Evolutionary conservation across 768 basidiomycete genomes (phyloP).

Genomic region (Ramaria sp.): DNA sequence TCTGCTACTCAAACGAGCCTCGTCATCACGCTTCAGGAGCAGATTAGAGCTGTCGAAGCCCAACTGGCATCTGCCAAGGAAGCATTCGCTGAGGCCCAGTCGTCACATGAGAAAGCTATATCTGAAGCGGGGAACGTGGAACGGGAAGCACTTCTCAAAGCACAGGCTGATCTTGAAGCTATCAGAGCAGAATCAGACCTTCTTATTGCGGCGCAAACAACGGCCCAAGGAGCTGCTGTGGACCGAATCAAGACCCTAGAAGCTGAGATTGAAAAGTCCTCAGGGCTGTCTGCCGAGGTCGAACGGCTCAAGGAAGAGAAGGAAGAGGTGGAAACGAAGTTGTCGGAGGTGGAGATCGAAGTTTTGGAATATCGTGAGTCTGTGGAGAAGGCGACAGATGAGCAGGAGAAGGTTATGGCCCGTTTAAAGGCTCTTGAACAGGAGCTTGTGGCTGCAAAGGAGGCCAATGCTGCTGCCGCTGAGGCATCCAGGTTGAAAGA

Average conservation of each 20-base stretch:
- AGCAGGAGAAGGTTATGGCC: constrained; percentile 31
- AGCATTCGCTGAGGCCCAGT: constrained; percentile 39
- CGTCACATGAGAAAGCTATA: constrained; percentile 32
- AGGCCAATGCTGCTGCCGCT: constrained; percentile 35
- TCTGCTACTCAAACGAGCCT: constrained; percentile 31
- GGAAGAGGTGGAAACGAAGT: constrained; percentile 57
- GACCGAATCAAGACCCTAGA: constrained; percentile 37
- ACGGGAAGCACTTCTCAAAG: constrained; percentile 52
- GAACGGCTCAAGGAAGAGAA: constrained; percentile 45
- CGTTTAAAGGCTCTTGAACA: constrained; percentile 42
- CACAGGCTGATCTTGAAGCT: constrained; percentile 48
- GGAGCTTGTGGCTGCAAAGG: constrained; percentile 37
- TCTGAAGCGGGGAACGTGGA: constrained; percentile 43
- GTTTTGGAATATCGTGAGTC: constrained; percentile 66
- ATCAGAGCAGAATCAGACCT: constrained; percentile 40
- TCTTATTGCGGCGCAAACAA: constrained; percentile 38
- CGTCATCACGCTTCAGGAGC: constrained; percentile 36
- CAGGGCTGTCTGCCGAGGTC: constrained; percentile 38
- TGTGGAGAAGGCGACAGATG: constrained; percentile 54
- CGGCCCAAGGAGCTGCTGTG: constrained; percentile 36
- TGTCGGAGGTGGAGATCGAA: constrained; percentile 77
- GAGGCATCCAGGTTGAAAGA: constrained; percentile 39
- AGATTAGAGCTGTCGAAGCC: constrained; percentile 39
- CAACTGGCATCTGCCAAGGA: constrained; percentile 40
- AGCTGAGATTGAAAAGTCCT: constrained; percentile 30